Evolutionary conservation across 768 basidiomycete genomes (phyloP), one percentile per base, ranked within the genome.

Genomic region (Hygrophorus russula): DNA sequence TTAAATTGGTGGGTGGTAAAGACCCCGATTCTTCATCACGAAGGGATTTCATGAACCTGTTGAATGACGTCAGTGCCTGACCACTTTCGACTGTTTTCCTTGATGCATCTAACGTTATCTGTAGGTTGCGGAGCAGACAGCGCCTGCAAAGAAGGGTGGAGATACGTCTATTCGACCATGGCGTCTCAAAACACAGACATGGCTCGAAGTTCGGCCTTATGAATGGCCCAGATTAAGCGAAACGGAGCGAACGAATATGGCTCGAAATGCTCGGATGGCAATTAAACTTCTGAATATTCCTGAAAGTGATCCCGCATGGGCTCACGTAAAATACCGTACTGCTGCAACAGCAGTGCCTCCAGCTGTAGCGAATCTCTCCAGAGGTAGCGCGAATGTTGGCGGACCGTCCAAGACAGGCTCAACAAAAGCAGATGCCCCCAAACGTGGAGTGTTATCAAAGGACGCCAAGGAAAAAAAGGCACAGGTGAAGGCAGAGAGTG

Each of bases 201-300:
- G 83, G 82, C 65, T 65, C 28, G 78, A 86, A 52, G 78, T 85
- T 18, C 76, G 80, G 5, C 84, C 84, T 0, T 77, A 68, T 45
- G 79, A 77, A 48, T 82, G 73, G 69, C 62, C 68, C 0, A 63
- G 63, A 20, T 63, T 81, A 19, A 62, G 63, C 2, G 70, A 73
- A 20, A 39, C 61, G 2, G 73, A 78, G 36, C 68, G 73, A 4
- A 62, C 60, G 6, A 51, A 47, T n/a, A 62, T 85, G 56, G 68
- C 74, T 6, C 68, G 73, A 32, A 62, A 66, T 20, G 80, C 75
- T 1, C 69, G 78, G 36, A 48, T 60, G 12, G 69, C 61, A 0
- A 67, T 81, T 51, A 62, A 59, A 28, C 56, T 55, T 20, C 60
- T 83, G 41, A 69, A 68, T 18, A 74, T 84, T 47, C 73, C 74